phyloP scores from a whole-genome alignment of 176 grass and related monocot genomes.

The Panicum miliaceum region DNA sequence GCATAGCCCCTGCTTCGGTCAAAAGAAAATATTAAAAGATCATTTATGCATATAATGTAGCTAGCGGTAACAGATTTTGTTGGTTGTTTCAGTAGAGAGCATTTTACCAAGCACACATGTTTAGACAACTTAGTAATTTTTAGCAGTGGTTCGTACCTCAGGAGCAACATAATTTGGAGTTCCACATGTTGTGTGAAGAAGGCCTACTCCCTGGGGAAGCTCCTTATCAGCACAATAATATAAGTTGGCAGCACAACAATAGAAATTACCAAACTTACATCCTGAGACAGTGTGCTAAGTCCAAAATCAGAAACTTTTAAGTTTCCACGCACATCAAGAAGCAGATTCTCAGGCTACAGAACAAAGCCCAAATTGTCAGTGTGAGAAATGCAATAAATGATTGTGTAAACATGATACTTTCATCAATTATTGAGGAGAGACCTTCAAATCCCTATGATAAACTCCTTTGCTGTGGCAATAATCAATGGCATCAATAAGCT shows the following conservation, averaged over 20 bases:
- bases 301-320: conserved; percentile 98
- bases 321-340: conserved; percentile 80
- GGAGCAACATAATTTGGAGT: conserved; percentile 98
- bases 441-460: conserved; percentile 97
- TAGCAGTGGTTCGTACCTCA: conserved; percentile 59
- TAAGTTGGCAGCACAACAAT: conserved; percentile 21
- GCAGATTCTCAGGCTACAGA: conserved; percentile 93
- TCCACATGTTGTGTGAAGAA: conserved; percentile 91
- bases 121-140: neutral
- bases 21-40: conserved; percentile 13
- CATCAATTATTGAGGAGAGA: conserved; percentile 39
- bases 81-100: neutral
- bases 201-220: conserved; percentile 65
- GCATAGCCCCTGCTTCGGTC: neutral
- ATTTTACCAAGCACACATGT: neutral
- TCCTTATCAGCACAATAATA: conserved; percentile 36
- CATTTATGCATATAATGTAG: neutral
- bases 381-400: conserved; percentile 8
- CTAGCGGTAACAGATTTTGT: conserved; percentile 10
- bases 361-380: conserved; percentile 27
- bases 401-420: neutral
- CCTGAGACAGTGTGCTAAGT: conserved; percentile 77
- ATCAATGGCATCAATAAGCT: conserved; percentile 88
- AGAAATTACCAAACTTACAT: conserved; percentile 59
- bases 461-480: conserved; percentile 95